Percentiles rank a stretch among this genome's conserved stretches.
Conservation (phyloP, 192 early-diverging fungal species). For the Linnemannia elongata region DNA sequence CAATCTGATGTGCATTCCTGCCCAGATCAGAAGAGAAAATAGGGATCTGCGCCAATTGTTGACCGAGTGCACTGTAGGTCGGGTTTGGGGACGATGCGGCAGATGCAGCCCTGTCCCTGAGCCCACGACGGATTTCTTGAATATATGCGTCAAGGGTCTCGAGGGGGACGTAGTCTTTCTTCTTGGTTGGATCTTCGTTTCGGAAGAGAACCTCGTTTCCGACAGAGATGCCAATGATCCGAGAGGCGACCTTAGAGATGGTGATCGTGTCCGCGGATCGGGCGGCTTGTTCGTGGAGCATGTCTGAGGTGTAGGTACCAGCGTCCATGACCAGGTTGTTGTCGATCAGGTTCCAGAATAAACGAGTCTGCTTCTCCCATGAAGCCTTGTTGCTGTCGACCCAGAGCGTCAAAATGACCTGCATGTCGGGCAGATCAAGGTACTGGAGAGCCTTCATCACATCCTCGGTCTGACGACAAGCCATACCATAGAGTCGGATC, state of each 20-base stretch:
- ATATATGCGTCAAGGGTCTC: conserved; percentile 63
- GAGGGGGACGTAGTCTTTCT: conserved; percentile 20
- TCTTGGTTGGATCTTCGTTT: conserved; percentile 56
- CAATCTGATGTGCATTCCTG: conserved; percentile 55
- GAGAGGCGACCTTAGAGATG: conserved; percentile 54
- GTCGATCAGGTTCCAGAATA: conserved; percentile 48
- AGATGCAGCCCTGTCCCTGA: conserved; percentile 57
- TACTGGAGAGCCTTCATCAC: conserved; percentile 72
- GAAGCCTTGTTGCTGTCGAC: conserved; percentile 64
- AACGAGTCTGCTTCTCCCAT: conserved; percentile 46
- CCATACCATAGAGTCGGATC: conserved; percentile 75
- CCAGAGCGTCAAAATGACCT: conserved; percentile 74
- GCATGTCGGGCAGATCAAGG: conserved; percentile 66
- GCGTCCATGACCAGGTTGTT: conserved; percentile 21
- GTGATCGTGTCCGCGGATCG: conserved; percentile 45
- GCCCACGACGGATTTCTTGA: conserved; percentile 55
- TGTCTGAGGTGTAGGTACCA: conserved; percentile 36
- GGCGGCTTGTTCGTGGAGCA: conserved; percentile 48
- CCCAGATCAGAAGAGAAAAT: conserved; percentile 59
- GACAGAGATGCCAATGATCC: conserved; percentile 68
- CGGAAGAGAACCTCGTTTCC: conserved; percentile 76
- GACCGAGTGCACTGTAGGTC: conserved; percentile 58
- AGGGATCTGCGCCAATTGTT: conserved; percentile 38
- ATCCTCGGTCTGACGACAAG: conserved; percentile 73
- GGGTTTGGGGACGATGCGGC: conserved; percentile 39